Evolutionary conservation across 306 rosid genomes (phyloP).

Genomic region (Neltuma alba): DNA sequence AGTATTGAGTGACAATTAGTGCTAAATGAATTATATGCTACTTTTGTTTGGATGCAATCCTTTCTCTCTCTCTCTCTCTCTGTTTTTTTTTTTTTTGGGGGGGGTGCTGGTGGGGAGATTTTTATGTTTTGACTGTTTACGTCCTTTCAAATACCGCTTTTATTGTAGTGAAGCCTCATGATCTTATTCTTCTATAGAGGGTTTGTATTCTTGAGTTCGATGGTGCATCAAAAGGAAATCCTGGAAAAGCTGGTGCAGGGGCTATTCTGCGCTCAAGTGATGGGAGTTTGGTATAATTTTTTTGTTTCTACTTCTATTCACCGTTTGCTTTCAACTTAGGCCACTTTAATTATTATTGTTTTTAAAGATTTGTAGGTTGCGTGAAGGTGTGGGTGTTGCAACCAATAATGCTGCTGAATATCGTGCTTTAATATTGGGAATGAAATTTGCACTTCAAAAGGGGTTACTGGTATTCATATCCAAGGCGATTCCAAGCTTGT

Average conservation of each 20-base stretch:
- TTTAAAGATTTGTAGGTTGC: constrained; percentile 74
- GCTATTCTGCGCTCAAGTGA: constrained; percentile 56
- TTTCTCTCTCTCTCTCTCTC: too few species aligned
- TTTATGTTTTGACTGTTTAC: background rate
- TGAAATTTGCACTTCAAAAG: constrained; percentile 80
- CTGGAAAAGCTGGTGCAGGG: constrained; percentile 71
- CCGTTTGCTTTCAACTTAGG: constrained; percentile 22
- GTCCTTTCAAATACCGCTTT: background rate
- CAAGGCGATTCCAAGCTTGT: constrained; percentile 96
- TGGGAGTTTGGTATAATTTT: constrained; percentile 77
- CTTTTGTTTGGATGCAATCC: too few species aligned
- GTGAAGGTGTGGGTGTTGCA: constrained; percentile 82
- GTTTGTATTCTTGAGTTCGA: constrained; percentile 59
- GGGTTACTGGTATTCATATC: constrained; percentile 67
- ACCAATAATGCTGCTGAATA: constrained; percentile 94
- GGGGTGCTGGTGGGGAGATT: too few species aligned
- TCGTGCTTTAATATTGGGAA: constrained; percentile 84
- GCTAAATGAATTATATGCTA: too few species aligned
- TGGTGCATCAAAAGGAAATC: constrained; percentile 69
- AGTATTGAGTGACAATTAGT: too few species aligned
- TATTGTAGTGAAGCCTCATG: constrained; percentile 18
- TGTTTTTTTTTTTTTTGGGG: too few species aligned
- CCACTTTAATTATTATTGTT: constrained; percentile 42
- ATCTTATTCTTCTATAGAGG: constrained; percentile 37
- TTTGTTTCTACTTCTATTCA: constrained; percentile 14